Evolutionary conservation across 352 stramenopile genomes (phyloP), one percentile per base, ranked within the genome.

Genomic region (Pythium pyrilobum): DNA sequence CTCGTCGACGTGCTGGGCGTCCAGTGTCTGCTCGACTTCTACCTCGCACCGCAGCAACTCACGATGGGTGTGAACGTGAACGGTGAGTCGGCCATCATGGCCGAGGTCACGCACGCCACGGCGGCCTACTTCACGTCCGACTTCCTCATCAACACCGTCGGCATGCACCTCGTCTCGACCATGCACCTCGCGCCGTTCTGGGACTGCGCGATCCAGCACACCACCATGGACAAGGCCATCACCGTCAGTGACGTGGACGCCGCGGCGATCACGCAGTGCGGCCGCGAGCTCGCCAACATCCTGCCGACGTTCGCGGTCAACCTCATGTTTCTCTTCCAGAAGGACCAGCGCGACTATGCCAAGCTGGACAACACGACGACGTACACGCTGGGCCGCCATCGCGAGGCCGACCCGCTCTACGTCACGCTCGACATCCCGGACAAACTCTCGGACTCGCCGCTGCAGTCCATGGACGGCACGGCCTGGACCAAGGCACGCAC

Each of bases 241-340:
- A 51, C 47, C 4, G 21, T 71, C 2, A 36, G 20, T 5, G 44
- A 71, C 27, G 59, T 77, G 7, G 65, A 72, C 24, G 56, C 39
- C 6, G 15, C 16, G 5, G 28, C 39, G 1, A 67, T 74, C 20
- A 61, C 55, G 15, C 39, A 60, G 21, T 77, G 66, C 31, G 66
- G 66, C 0, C 36, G 21, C 34, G 52, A 69, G 2, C 34, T 66
- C 13, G 48, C 62, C 0, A 12, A 23, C 1, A 56, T 69, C 7
- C 34, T 77, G 3, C 69, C 69, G 2, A 62, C 48, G 2, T 72
- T 70, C 31, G 47, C 57, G 3, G 69, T 72, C 4, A 77, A 77
- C 28, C 47, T 77, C 20, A 71, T 77, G 58, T 77, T 68, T 18
- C 46, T 77, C 23, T 65, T 74, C 42, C 69, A 77, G 40, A 70